A percentile compares a stretch with the other conserved stretches of the same genome.
phyloP scores from a whole-genome alignment of 2,329 filamentous ascomycete genomes.

The Paecilomyces fulvus region DNA sequence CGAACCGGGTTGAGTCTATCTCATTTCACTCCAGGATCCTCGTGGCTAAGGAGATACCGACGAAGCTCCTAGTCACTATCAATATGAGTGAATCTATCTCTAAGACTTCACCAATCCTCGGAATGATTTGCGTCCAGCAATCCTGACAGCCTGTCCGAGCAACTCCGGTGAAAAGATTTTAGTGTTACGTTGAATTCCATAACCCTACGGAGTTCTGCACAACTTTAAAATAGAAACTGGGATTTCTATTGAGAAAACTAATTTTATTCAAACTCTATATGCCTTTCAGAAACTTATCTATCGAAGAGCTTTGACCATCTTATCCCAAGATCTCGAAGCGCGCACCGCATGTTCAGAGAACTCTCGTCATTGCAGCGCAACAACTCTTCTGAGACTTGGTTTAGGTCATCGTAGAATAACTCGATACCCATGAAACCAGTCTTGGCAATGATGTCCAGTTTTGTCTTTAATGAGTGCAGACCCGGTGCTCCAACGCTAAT shows the following conservation, averaged over 20 bases:
- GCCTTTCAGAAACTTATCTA: not conserved
- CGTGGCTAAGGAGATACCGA: not conserved
- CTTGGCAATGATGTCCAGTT: not conserved
- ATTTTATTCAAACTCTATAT: not conserved
- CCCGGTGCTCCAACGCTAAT: not conserved
- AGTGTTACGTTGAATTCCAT: too few relatives aligned
- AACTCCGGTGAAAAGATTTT: too few relatives aligned
- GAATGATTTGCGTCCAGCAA: too few relatives aligned
- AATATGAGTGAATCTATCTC: too few relatives aligned
- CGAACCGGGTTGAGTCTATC: not conserved
- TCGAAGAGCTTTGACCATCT: not conserved
- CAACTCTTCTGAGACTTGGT: not conserved
- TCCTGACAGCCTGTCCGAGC: too few relatives aligned
- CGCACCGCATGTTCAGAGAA: constrained; percentile 43
- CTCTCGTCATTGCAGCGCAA: constrained; percentile 51
- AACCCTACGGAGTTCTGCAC: too few relatives aligned
- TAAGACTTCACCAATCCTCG: too few relatives aligned
- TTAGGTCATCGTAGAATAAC: not conserved
- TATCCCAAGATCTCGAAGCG: not conserved
- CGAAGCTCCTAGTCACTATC: too few relatives aligned
- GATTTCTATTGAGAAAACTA: too few relatives aligned
- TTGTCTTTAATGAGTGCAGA: not conserved
- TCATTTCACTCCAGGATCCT: constrained; percentile 21
- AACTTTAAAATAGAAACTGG: too few relatives aligned
- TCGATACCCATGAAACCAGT: not conserved